Conservation (phyloP, 2,329 filamentous ascomycete genomes). For the Alternaria longipes region DNA sequence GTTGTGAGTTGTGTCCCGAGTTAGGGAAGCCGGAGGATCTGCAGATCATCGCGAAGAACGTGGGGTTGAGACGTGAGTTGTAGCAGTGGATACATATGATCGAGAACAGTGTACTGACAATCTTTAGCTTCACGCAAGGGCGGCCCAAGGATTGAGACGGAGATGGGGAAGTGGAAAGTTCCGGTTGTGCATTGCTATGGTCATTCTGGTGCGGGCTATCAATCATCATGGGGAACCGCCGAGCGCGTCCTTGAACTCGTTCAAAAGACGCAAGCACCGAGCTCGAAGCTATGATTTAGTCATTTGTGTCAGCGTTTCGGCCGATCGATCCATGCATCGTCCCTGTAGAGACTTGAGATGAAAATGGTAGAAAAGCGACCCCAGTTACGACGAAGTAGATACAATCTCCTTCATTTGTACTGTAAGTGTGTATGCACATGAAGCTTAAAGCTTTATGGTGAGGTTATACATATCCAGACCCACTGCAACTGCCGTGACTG, state of each 20-base stretch:
- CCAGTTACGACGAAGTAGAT: not conserved
- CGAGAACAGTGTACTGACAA: not conserved
- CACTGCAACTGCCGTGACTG: slow-evolving; percentile 74
- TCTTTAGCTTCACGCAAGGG: slow-evolving; percentile 68
- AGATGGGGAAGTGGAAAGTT: slow-evolving; percentile 64
- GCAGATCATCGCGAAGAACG: slow-evolving; percentile 79
- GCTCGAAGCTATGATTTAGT: slow-evolving; percentile 35
- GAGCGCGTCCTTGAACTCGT: slow-evolving; percentile 54
- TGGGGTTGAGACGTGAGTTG: slow-evolving; percentile 73
- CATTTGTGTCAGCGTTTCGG: not conserved
- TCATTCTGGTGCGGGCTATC: slow-evolving; percentile 80
- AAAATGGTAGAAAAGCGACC: too few species aligned
- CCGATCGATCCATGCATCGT: too few species aligned
- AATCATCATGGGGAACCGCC: slow-evolving; percentile 58
- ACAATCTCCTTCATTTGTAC: not conserved
- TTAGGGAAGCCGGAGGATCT: slow-evolving; percentile 75
- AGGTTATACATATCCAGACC: slow-evolving; percentile 71
- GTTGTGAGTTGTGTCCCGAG: slow-evolving; percentile 71
- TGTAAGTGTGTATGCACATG: not conserved
- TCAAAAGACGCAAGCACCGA: slow-evolving; percentile 34
- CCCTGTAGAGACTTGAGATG: too few species aligned
- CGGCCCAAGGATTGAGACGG: slow-evolving; percentile 77
- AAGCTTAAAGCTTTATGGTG: slow-evolving; percentile 71
- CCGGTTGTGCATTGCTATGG: slow-evolving; percentile 80
- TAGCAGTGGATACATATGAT: not conserved